Conservation (phyloP, 2,329 filamentous ascomycete species). For the Apiospora marii region DNA sequence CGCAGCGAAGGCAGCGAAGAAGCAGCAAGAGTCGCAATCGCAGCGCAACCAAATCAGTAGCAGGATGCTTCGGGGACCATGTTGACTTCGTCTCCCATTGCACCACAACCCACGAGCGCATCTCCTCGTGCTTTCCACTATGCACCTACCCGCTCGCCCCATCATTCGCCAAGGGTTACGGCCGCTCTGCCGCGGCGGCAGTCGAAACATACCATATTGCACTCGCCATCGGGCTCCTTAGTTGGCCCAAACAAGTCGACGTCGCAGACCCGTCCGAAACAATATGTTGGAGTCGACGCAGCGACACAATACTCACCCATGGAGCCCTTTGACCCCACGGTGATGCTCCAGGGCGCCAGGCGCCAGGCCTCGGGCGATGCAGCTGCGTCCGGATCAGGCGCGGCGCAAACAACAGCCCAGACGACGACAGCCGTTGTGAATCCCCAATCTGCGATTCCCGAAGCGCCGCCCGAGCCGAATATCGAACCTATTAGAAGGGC, state of each 20-base stretch:
- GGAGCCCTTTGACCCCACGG: constrained; percentile 53
- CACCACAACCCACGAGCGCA: constrained; percentile 59
- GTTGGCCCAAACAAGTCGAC: constrained; percentile 37
- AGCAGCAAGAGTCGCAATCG: constrained; percentile 15
- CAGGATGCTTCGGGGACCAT: constrained; percentile 62
- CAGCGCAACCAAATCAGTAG: constrained; percentile 33
- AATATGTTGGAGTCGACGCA: constrained; percentile 57
- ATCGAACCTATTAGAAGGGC: constrained; percentile 32
- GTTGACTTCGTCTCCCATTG: constrained; percentile 65
- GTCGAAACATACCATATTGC: constrained; percentile 43
- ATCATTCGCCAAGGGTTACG: constrained; percentile 50
- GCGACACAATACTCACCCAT: constrained; percentile 59
- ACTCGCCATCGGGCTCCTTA: constrained; percentile 38
- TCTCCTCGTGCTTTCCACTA: constrained; percentile 60
- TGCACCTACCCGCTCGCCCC: constrained; percentile 54
- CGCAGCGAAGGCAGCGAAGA: neutral
- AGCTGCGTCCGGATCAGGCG: neutral
- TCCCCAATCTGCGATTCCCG: constrained; percentile 17
- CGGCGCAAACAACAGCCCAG: constrained; percentile 21
- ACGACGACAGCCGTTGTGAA: constrained; percentile 25
- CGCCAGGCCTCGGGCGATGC: constrained; percentile 20
- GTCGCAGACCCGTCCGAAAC: constrained; percentile 42
- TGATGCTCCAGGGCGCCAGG: constrained; percentile 39
- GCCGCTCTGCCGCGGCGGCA: constrained; percentile 51
- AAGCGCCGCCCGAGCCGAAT: constrained; percentile 35